A percentile compares a stretch with the other conserved stretches of the same genome.
Evolutionary conservation across 225 moss, liverwort and hornwort species (phyloP).

Genomic region (Straminergon stramineum): DNA sequence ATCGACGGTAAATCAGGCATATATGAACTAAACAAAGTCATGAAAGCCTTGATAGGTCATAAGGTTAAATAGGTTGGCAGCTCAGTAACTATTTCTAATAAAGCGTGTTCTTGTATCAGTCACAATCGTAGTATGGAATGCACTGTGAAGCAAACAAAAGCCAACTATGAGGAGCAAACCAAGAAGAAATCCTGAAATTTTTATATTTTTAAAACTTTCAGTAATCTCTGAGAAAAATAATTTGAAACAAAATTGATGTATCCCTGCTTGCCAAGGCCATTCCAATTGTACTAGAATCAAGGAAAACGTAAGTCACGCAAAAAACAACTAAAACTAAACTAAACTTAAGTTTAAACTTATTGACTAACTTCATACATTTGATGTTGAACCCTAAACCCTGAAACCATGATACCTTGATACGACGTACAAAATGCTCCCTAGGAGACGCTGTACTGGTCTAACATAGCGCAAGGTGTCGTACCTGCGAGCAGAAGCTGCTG

Average conservation of each 20-base stretch:
- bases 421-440: neutral
- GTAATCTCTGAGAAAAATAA: neutral
- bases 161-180: neutral
- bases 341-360: neutral
- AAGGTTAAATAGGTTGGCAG: neutral
- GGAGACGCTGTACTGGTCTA: neutral
- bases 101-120: neutral
- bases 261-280: neutral
- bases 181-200: neutral
- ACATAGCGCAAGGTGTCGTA: neutral
- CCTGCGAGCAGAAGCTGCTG: slow-evolving; percentile 76
- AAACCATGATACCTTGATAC: neutral
- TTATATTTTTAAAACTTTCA: neutral
- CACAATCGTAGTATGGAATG: neutral
- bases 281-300: neutral
- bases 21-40: neutral
- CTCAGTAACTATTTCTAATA: neutral
- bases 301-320: neutral
- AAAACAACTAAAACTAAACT: neutral
- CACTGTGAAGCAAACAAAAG: neutral
- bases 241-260: neutral
- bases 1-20: neutral
- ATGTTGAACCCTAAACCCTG: neutral
- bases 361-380: neutral
- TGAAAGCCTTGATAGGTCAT: neutral